Evolutionary conservation across 495 filamentous ascomycete species (phyloP), one percentile per base, ranked within the genome.

Genomic region (Penicillium paradoxum): DNA sequence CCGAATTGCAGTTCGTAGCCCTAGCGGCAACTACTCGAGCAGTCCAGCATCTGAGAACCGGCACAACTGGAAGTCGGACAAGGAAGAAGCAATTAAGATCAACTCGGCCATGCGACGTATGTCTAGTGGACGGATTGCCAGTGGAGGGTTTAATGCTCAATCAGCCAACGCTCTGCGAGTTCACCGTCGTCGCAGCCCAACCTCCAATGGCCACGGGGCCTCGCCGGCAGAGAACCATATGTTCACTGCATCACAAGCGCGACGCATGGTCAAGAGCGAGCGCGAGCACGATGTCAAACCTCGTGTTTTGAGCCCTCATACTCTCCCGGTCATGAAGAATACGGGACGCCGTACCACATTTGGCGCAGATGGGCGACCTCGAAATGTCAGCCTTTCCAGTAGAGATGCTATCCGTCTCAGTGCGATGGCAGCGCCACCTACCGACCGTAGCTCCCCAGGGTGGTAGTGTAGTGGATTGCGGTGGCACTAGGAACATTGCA

Each of bases 231-330:
- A 85, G 44, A 66, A 75, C 52, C 71, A 69, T 22, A 74, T 88
- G 68, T 88, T 88, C 73, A 84, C 84, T 5, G 82, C 85, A 22
- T 79, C 79, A 15, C 84, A 87, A 52, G 85, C 86, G 7, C 74
- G 86, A 27, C 73, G 86, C 13, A 87, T 89, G 83, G 83, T 84
- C 19, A 85, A 80, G 68, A 79, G 75, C 49, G 83, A 86, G 21
- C 81, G 82, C 50, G 84, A 84, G 32, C 29, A 54, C 7, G 77
- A 78, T 50, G 70, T 62, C 60, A 81, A 78, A 45, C 73, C 68
- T 25, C 79, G 76, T 42, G 83, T 89, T 14, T 67, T 90, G 43
- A 84, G 83, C 47, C 85, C 86, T 41, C 73, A 84, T 13, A 78
- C 80, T 18, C 69, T 81, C n/a, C 80, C 83, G 1, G 74, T 89